Conservation (phyloP, 305 asterid genomes). For the Ruellia speciosa region DNA sequence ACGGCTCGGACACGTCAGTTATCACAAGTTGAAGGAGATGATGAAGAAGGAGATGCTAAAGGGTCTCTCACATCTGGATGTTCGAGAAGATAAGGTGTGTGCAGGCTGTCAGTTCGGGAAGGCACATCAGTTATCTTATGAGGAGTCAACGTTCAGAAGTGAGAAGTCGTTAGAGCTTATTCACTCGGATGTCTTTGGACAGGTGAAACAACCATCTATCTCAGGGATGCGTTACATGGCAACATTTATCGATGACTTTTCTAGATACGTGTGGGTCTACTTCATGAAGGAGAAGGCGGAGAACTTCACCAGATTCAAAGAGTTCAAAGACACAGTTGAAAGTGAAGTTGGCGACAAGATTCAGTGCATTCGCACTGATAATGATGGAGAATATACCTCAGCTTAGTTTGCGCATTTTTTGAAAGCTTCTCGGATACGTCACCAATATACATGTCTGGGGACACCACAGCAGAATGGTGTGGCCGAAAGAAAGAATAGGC, state of each 20-base stretch:
- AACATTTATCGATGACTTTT: constrained; percentile 11
- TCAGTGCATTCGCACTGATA: not conserved
- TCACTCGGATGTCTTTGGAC: constrained; percentile 10
- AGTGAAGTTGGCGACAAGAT: not conserved
- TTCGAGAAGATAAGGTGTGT: not conserved
- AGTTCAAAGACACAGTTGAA: not conserved
- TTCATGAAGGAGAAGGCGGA: constrained; percentile 1
- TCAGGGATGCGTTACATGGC: not conserved
- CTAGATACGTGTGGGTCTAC: constrained; percentile 6
- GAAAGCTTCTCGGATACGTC: not conserved
- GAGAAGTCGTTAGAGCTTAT: constrained; percentile 16
- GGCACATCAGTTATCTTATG: constrained; percentile 19
- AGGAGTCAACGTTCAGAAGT: constrained; percentile 19
- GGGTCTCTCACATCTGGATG: not conserved
- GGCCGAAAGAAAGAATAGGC: constrained; percentile 6
- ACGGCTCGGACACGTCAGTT: not conserved
- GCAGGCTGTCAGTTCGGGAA: constrained; percentile 14
- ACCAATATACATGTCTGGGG: not conserved
- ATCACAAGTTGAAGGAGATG: not conserved
- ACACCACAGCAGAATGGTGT: constrained; percentile 9
- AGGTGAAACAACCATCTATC: not conserved
- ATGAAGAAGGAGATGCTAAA: not conserved
- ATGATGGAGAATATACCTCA: not conserved
- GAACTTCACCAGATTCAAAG: not conserved
- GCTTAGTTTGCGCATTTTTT: not conserved